Conservation (phyloP, 176 grass and related monocot genomes). For the Ampelocalamus luodianensis region DNA sequence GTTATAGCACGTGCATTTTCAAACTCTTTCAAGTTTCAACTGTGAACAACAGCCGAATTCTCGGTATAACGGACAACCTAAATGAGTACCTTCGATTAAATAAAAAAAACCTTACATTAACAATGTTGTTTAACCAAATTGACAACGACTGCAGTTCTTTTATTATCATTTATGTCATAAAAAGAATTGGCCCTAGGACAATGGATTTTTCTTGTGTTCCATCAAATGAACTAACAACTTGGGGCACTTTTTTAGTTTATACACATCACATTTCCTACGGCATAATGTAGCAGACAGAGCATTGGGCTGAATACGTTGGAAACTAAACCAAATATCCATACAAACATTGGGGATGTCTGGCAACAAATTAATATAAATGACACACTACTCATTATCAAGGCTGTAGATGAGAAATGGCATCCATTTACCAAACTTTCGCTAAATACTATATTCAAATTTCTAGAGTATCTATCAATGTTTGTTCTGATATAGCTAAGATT, state of each 20-base stretch:
- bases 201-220: background rate
- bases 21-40: background rate
- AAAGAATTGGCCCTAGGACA: background rate
- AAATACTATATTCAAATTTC: too few species aligned
- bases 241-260: background rate
- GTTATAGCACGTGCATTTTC: conserved; percentile 14
- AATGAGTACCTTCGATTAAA: background rate
- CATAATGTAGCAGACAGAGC: background rate
- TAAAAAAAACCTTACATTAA: background rate
- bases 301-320: background rate
- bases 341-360: background rate
- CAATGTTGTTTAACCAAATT: background rate
- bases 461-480: too few species aligned
- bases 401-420: too few species aligned
- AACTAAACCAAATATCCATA: background rate
- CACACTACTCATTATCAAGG: too few species aligned
- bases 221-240: background rate
- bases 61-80: background rate
- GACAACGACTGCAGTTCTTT: background rate
- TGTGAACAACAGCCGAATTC: background rate
- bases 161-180: background rate
- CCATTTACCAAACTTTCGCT: too few species aligned
- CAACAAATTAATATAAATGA: too few species aligned
- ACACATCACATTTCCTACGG: conserved; percentile 14
- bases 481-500: too few species aligned